Conservation (phyloP, 495 filamentous ascomycete genomes). For the Massariosphaeria phaeospora region DNA sequence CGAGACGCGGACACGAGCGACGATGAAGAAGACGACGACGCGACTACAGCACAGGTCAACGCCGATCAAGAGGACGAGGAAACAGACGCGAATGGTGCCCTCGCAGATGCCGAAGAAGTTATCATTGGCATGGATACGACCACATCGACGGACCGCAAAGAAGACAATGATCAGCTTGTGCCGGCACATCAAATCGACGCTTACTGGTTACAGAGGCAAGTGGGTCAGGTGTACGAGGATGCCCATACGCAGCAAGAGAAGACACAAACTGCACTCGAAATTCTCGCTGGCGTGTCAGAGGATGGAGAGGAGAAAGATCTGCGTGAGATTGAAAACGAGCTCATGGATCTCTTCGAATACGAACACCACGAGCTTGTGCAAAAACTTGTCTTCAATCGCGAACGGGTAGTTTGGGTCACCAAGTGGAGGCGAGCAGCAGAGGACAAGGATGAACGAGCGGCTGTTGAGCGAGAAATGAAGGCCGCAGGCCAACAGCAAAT, state of each 20-base stretch:
- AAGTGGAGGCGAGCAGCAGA: slow-evolving; percentile 78
- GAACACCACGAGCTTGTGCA: slow-evolving; percentile 91
- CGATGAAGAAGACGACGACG: slow-evolving; percentile 63
- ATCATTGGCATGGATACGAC: slow-evolving; percentile 57
- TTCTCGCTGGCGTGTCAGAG: slow-evolving; percentile 69
- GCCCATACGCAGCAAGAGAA: slow-evolving; percentile 88
- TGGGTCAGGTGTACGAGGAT: slow-evolving; percentile 80
- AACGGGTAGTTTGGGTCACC: slow-evolving; percentile 94
- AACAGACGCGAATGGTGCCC: slow-evolving; percentile 48
- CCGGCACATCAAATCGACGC: slow-evolving; percentile 87
- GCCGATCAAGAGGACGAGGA: slow-evolving; percentile 54
- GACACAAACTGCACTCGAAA: slow-evolving; percentile 71
- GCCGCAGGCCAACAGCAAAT: slow-evolving; percentile 82
- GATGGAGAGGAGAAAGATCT: slow-evolving; percentile 73
- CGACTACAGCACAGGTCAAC: slow-evolving; percentile 31
- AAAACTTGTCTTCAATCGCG: slow-evolving; percentile 83
- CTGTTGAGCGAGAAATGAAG: slow-evolving; percentile 83
- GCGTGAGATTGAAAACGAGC: slow-evolving; percentile 92
- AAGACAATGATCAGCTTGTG: slow-evolving; percentile 59
- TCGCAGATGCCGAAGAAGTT: slow-evolving; percentile 51
- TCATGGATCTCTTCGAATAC: slow-evolving; percentile 97
- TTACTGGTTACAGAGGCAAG: slow-evolving; percentile 93
- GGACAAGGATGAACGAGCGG: slow-evolving; percentile 67
- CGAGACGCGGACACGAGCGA: slow-evolving; percentile 72
- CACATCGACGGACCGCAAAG: slow-evolving; percentile 42